Conservation (phyloP, 371 early-diverging fungal species). For the Entomophthora muscae region DNA sequence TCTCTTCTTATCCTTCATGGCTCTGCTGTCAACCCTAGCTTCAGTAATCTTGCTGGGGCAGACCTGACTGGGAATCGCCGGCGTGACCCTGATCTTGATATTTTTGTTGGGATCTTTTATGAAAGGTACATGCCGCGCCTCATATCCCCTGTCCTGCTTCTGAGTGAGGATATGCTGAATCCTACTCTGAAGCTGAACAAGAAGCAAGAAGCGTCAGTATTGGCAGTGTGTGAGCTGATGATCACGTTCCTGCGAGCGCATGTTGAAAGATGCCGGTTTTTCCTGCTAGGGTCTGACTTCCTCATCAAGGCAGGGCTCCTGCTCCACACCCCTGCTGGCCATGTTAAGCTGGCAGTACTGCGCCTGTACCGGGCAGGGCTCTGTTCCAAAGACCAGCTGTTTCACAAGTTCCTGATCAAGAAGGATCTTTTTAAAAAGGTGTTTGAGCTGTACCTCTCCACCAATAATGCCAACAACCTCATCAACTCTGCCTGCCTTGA, state of each 20-base stretch:
- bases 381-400: neutral
- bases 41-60: neutral
- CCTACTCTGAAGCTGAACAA: neutral
- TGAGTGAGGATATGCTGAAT: neutral
- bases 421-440: neutral
- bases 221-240: neutral
- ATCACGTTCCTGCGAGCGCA: neutral
- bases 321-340: neutral
- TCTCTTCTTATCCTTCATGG: conserved; percentile 1
- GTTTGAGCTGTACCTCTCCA: neutral
- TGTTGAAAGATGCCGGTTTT: neutral
- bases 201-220: neutral
- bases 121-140: neutral
- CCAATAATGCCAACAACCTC: conserved; percentile 1
- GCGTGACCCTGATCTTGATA: neutral
- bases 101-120: neutral
- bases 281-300: neutral
- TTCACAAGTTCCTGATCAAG: neutral
- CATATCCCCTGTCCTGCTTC: neutral
- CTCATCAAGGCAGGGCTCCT: neutral
- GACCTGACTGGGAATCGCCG: neutral
- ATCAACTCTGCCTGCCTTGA: neutral
- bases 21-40: neutral
- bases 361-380: neutral
- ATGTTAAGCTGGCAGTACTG: conserved; percentile 2